Evolutionary conservation across 768 basidiomycete genomes (phyloP).

Genomic region (Lentinula raphanica): DNA sequence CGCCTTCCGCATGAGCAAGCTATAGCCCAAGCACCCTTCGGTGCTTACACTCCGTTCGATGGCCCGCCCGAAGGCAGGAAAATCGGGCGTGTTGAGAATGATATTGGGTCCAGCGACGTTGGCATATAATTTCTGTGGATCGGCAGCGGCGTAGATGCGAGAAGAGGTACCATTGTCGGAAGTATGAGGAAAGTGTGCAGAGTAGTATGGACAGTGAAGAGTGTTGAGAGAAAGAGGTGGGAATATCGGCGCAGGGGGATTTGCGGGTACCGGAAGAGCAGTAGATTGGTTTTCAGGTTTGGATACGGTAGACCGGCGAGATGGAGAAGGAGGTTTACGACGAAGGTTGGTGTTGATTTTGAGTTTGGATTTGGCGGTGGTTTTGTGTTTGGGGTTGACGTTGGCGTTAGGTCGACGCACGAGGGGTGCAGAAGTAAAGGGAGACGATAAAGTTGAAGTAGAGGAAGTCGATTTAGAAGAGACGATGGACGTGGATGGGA

Average conservation of each 20-base stretch:
- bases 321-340: neutral
- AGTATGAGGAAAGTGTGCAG: neutral
- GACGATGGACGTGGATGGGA: neutral
- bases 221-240: neutral
- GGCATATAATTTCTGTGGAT: conserved; percentile 12
- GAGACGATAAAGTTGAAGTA: neutral
- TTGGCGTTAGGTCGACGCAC: neutral
- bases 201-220: neutral
- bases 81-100: conserved; percentile 14
- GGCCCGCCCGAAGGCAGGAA: conserved; percentile 20
- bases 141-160: neutral
- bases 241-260: neutral
- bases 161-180: neutral
- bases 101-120: conserved; percentile 18
- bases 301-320: neutral
- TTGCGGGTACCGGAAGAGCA: neutral
- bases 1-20: conserved; percentile 14
- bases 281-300: neutral
- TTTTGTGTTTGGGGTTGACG: neutral
- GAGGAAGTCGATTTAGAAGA: neutral
- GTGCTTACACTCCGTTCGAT: conserved; percentile 18
- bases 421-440: neutral
- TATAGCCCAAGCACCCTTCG: conserved; percentile 11
- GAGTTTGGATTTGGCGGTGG: neutral
- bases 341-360: neutral